Conservation (phyloP, 75 land plant genomes). For the Cunninghamia lanceolata region DNA sequence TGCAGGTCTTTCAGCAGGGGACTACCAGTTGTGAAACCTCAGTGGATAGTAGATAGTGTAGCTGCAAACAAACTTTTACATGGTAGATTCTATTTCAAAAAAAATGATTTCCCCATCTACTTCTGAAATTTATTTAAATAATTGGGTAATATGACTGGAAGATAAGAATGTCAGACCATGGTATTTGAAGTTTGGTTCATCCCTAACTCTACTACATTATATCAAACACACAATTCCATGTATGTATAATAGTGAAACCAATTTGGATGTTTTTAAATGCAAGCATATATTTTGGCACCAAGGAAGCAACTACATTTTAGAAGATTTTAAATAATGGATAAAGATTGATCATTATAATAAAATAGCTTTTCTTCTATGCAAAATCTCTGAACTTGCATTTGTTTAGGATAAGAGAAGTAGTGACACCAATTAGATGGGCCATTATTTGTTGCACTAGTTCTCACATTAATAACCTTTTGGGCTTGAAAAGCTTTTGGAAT, state of each 20-base stretch:
- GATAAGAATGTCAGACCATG: background rate
- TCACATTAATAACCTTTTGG: too few relatives aligned
- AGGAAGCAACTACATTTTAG: too few relatives aligned
- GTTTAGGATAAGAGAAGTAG: too few relatives aligned
- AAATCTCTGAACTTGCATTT: too few relatives aligned
- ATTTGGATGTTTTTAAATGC: background rate
- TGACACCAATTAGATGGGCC: too few relatives aligned
- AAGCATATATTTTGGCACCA: too few relatives aligned
- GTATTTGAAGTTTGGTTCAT: background rate
- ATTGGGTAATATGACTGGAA: background rate
- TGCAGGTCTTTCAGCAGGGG: slow-evolving; percentile 89
- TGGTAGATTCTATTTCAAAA: slow-evolving; percentile 40
- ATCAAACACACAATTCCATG: background rate
- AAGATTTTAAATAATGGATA: too few relatives aligned
- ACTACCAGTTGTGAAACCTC: slow-evolving; percentile 89
- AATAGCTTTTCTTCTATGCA: too few relatives aligned
- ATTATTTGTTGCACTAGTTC: too few relatives aligned
- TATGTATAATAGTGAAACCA: background rate
- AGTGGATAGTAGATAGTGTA: slow-evolving; percentile 85
- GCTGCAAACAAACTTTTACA: slow-evolving; percentile 69
- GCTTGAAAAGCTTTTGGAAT: too few relatives aligned
- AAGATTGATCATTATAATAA: too few relatives aligned
- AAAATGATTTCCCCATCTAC: background rate
- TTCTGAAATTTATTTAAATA: background rate
- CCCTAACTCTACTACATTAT: background rate